Percentiles rank a stretch among this genome's conserved stretches.
Conservation (phyloP, 148 eudicot species). For the Diospyros kaki region DNA sequence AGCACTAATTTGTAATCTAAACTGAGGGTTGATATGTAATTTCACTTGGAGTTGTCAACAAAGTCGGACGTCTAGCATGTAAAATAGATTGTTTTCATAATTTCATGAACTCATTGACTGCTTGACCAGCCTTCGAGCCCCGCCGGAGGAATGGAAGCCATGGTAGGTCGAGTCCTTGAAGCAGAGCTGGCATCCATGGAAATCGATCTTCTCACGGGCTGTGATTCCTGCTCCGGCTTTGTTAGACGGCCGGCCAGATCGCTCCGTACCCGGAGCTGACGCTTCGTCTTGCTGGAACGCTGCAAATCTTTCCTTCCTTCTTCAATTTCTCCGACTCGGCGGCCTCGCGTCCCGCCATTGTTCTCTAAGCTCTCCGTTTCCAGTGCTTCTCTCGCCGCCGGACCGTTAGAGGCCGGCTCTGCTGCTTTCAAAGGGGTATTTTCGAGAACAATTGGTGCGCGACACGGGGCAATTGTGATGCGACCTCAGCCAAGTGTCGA, state of each 20-base stretch:
- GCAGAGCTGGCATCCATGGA: too few relatives aligned
- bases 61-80: too few relatives aligned
- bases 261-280: slow-evolving; percentile 32
- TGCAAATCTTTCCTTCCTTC: slow-evolving; percentile 20
- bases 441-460: slow-evolving; percentile 43
- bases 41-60: too few relatives aligned
- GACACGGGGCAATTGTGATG: slow-evolving; percentile 67
- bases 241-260: slow-evolving; percentile 47
- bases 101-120: too few relatives aligned
- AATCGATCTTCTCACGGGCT: slow-evolving; percentile 8
- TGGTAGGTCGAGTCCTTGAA: too few relatives aligned
- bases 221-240: slow-evolving; percentile 20
- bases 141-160: too few relatives aligned
- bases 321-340: slow-evolving; percentile 18
- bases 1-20: too few relatives aligned
- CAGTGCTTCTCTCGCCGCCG: background rate
- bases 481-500: slow-evolving; percentile 64
- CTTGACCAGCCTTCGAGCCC: too few relatives aligned
- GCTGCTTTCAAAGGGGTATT: background rate
- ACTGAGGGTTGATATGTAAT: too few relatives aligned
- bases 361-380: slow-evolving; percentile 14
- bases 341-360: slow-evolving; percentile 8
- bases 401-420: slow-evolving; percentile 8
- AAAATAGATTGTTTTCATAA: too few relatives aligned
- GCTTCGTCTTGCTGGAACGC: slow-evolving; percentile 10